Evolutionary conservation across 495 filamentous ascomycete genomes (phyloP).

Genomic region (Stereocaulon alpinum): DNA sequence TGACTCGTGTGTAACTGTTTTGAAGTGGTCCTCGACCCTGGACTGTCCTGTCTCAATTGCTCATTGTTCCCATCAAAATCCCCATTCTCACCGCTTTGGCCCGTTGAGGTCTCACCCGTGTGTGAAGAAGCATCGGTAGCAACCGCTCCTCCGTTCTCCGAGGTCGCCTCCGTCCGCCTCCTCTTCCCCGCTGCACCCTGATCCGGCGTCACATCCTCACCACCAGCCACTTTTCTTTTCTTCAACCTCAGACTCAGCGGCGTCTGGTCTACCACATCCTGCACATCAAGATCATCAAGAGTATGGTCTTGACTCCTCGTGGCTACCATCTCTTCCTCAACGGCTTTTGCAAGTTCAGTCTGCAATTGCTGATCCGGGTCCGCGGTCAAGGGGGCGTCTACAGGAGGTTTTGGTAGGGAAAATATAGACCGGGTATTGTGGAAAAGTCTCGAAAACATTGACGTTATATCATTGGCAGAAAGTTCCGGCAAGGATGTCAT

Average conservation of each 20-base stretch:
- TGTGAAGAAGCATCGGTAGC: not conserved
- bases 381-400: not conserved
- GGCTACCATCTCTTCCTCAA: conserved; percentile 6
- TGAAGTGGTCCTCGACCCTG: no score
- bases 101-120: no score
- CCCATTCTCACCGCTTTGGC: no score
- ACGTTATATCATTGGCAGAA: not conserved
- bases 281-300: not conserved
- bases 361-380: not conserved
- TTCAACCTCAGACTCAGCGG: not conserved
- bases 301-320: conserved; percentile 8
- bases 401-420: not conserved
- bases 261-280: not conserved
- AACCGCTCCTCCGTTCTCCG: not conserved
- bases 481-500: not conserved
- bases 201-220: not conserved
- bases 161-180: not conserved
- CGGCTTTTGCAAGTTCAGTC: not conserved
- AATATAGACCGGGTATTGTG: not conserved
- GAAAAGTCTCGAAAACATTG: not conserved
- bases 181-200: not conserved
- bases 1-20: no score
- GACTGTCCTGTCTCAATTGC: no score
- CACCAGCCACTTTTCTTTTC: not conserved
- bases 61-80: no score